These are phyloP conservation scores for Colletotrichum truncatum DNA, from an alignment of 2,329 filamentous ascomycete species.

Conservation along the genomic window DNA sequence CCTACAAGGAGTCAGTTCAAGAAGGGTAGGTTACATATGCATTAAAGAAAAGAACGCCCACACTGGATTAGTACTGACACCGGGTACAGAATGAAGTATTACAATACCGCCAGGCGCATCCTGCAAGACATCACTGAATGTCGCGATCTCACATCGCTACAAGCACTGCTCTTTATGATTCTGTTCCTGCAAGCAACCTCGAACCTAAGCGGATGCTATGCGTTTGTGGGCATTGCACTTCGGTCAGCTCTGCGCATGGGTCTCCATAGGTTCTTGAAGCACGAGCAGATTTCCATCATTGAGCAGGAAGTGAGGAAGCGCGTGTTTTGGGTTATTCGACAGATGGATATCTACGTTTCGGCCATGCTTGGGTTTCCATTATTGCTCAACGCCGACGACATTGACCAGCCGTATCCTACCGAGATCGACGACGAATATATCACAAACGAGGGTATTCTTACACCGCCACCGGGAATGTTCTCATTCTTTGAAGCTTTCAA, in stretches of 20 bases:
- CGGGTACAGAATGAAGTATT: conserved; percentile 74
- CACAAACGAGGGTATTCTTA: conserved; percentile 63
- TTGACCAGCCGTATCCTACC: conserved; percentile 72
- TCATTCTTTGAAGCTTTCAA: conserved; percentile 74
- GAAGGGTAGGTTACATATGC: conserved; percentile 64
- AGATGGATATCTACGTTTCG: conserved; percentile 77
- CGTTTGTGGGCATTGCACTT: conserved; percentile 81
- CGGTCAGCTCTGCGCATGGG: conserved; percentile 81
- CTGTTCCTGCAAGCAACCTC: conserved; percentile 83
- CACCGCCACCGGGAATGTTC: conserved; percentile 63
- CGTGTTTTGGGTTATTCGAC: conserved; percentile 74
- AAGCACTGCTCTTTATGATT: conserved; percentile 82
- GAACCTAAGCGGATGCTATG: conserved; percentile 81
- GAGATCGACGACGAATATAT: conserved; percentile 76
- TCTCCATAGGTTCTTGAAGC: conserved; percentile 76
- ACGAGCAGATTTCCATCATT: conserved; percentile 69
- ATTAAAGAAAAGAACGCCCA: not conserved
- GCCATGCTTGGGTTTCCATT: conserved; percentile 74
- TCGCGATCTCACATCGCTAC: conserved; percentile 77
- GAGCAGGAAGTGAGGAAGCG: conserved; percentile 71
- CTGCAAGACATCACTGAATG: conserved; percentile 74
- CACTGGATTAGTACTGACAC: conserved; percentile 32
- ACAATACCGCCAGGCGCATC: conserved; percentile 72
- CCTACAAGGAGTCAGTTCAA: conserved; percentile 61
- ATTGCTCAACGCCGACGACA: conserved; percentile 69